phyloP scores from a whole-genome alignment of 305 asterid species.

The Fraxinus albicans region DNA sequence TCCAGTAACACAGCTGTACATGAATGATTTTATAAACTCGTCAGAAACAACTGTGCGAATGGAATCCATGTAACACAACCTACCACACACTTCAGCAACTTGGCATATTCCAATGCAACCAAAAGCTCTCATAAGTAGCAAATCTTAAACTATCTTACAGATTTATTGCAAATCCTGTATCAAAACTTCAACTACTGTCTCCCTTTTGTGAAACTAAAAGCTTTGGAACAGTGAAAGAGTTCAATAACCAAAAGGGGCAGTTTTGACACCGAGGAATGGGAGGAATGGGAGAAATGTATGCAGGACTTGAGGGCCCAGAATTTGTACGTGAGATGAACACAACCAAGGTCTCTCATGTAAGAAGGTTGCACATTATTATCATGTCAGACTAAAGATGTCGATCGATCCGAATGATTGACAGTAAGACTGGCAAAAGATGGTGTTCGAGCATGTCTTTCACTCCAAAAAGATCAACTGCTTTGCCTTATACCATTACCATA shows the following conservation, averaged over 20 bases:
- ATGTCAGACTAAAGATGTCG: background rate
- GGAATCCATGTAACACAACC: background rate
- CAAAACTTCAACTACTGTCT: background rate
- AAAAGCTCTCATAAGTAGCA: background rate
- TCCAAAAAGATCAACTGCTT: background rate
- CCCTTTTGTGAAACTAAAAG: background rate
- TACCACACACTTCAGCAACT: conserved; percentile 15
- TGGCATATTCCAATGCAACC: conserved; percentile 8
- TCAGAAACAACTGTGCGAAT: conserved; percentile 22
- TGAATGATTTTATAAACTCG: conserved; percentile 22
- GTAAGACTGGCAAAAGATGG: background rate
- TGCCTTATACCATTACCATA: background rate
- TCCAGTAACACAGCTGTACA: background rate
- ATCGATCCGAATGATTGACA: background rate
- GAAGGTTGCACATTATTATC: background rate
- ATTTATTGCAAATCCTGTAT: background rate
- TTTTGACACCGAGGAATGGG: background rate
- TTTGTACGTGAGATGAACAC: background rate
- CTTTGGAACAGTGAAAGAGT: background rate
- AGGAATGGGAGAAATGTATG: background rate
- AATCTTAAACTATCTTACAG: background rate
- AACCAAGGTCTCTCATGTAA: background rate
- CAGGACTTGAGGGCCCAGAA: background rate
- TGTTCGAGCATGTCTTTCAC: background rate
- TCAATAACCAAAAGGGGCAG: background rate